phyloP scores from a whole-genome alignment of 2,329 filamentous ascomycete species.

The Xylariaceae sp. region DNA sequence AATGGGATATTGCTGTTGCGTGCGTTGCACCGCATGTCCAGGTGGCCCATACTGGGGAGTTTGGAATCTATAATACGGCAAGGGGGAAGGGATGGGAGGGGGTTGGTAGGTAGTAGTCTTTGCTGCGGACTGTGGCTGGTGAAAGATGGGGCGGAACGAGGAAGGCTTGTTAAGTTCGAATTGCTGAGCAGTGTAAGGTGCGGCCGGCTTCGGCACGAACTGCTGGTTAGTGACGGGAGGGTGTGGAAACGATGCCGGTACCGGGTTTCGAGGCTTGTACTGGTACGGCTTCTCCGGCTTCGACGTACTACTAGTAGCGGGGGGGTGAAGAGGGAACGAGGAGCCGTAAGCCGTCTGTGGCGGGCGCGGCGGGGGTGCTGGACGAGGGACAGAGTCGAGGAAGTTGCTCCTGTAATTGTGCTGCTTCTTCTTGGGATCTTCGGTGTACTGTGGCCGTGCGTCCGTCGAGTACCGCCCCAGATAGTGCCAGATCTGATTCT shows the following conservation, averaged over 20 bases:
- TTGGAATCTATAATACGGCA: constrained; percentile 15
- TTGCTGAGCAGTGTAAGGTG: constrained; percentile 22
- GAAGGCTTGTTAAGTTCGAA: constrained; percentile 16
- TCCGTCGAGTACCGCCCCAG: constrained; percentile 83
- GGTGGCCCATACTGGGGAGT: constrained; percentile 11
- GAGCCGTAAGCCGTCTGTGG: constrained; percentile 27
- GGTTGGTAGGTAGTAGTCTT: constrained; percentile 4
- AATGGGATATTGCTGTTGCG: neutral
- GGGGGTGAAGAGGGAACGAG: constrained; percentile 22
- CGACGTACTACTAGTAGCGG: constrained; percentile 8
- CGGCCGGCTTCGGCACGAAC: constrained; percentile 28
- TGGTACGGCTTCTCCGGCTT: constrained; percentile 32
- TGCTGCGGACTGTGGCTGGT: constrained; percentile 1
- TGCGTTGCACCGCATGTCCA: constrained; percentile 10
- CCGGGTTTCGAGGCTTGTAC: constrained; percentile 30
- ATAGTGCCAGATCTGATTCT: constrained; percentile 82
- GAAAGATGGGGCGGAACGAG: constrained; percentile 9
- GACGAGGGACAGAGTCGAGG: constrained; percentile 60
- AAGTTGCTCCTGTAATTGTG: constrained; percentile 68
- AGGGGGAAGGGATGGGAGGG: constrained; percentile 5
- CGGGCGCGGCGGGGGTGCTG: constrained; percentile 19
- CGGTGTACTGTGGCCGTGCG: constrained; percentile 84
- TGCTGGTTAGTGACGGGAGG: constrained; percentile 33
- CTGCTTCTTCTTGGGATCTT: constrained; percentile 55
- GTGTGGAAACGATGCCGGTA: constrained; percentile 19